Percentiles rank a stretch among this genome's conserved stretches.
Evolutionary conservation across 371 early-diverging fungal genomes (phyloP).

Genomic region (Batkoa obscura): DNA sequence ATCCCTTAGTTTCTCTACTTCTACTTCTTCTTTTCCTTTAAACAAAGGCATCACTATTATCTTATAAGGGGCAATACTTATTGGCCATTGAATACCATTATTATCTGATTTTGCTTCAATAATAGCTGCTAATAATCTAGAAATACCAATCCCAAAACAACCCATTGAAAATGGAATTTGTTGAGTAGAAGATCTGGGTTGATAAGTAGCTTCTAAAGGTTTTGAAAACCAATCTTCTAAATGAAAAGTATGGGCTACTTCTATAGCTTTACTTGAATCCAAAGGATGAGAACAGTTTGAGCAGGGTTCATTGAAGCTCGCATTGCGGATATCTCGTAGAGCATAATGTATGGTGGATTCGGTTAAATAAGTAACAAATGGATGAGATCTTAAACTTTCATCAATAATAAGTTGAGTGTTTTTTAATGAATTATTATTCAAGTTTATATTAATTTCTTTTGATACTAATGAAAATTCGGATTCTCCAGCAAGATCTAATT

Average conservation of each 20-base stretch:
- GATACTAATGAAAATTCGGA: too few species aligned
- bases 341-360: not conserved
- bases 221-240: conserved; percentile 73
- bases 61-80: too few species aligned
- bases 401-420: not conserved
- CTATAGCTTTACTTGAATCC: conserved; percentile 43
- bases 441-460: not conserved
- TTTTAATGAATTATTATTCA: not conserved
- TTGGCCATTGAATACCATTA: too few species aligned
- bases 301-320: conserved; percentile 42
- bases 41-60: too few species aligned
- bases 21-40: too few species aligned
- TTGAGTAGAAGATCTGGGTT: conserved; percentile 10
- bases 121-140: conserved; percentile 49
- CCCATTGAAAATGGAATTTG: conserved; percentile 61
- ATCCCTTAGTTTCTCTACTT: too few species aligned
- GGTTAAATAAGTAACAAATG: not conserved
- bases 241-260: conserved; percentile 79
- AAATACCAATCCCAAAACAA: conserved; percentile 77
- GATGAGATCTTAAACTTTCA: not conserved
- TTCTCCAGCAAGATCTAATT: not conserved
- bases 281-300: conserved; percentile 19
- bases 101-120: too few species aligned
- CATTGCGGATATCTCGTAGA: conserved; percentile 29
- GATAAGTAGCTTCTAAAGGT: conserved; percentile 36